Base-by-base conservation (phyloP, 805 yeast genomes). In the Deakozyma indianensis region DNA sequence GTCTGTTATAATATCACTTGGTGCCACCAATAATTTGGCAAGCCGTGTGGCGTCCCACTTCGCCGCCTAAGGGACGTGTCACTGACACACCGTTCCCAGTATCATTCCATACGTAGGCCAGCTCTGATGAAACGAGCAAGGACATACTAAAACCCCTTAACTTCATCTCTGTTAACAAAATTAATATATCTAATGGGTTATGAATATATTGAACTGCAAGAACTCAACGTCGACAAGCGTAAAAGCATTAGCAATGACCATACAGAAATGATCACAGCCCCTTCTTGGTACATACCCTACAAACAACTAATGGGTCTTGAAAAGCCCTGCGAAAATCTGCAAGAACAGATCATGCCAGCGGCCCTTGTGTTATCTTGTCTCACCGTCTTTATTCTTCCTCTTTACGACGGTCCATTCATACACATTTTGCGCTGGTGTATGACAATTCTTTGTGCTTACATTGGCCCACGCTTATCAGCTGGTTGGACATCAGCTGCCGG, bases 381-480 rank as follows among this genome's bases (percentile, higher is more conserved):
- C 23, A 52, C 56, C 5, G 56, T 45, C 15, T 52, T 51, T 28
- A 51, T 52, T 28, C 47, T 52, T 9, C 56, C 56, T 2, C 43
- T 52, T 7, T 52, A 52, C 42, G 56, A 52, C 25, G 56, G 56
- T 5, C 35, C 43, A 14, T 22, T 42, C 20, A 44, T 50, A 15
- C 23, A 42, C 25, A 29, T 41, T 9, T 14, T 51, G n/a, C 50
- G 56, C n/a, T 51, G 54, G 54, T 24, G 41, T 28, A 51, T 52
- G 54, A 50, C 51, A 15, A 4, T 50, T 7, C 23, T 51, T 3
- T 52, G 51, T 14, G 50, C 51, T 4, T 27, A 43, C 5, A 41
- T 52, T 14, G 56, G 56, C 20, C 56, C 56, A 15, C 35, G 46
- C 15, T 38, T 49, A 18, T 45, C 47, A 23, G 48, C 41, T 27